These are phyloP conservation scores for Phialemoniopsis sp. DNA, from an alignment of 2,329 filamentous ascomycete species.

Conservation along the genomic window DNA sequence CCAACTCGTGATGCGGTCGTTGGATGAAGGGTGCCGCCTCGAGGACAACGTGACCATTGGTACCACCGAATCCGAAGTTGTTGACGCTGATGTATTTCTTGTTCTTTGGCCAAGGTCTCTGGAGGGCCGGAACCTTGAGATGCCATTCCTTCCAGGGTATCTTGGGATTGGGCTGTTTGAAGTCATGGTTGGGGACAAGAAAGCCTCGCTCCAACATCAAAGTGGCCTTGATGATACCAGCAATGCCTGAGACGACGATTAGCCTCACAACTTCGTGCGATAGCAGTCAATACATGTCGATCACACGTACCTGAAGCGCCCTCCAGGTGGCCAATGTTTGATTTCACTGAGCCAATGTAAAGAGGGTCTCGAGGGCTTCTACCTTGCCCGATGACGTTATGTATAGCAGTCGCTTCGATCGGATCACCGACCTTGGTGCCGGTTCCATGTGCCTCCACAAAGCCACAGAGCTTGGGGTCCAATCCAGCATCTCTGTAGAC, in stretches of 20 bases:
- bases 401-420: constrained; percentile 42
- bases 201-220: constrained; percentile 46
- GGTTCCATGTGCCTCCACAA: constrained; percentile 52
- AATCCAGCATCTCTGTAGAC: constrained; percentile 35
- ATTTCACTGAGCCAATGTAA: constrained; percentile 29
- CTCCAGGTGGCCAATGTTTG: constrained; percentile 44
- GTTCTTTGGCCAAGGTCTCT: constrained; percentile 39
- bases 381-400: constrained; percentile 21
- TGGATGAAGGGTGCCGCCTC: constrained; percentile 29
- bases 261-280: too few relatives aligned
- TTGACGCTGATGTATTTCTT: constrained; percentile 48
- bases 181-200: constrained; percentile 45
- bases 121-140: constrained; percentile 37
- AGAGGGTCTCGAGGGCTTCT: constrained; percentile 18
- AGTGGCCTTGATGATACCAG: constrained; percentile 46
- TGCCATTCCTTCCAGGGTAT: constrained; percentile 47
- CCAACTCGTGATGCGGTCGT: constrained; percentile 21
- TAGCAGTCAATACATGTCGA: too few relatives aligned
- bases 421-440: constrained; percentile 53
- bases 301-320: constrained; percentile 35
- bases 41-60: constrained; percentile 39
- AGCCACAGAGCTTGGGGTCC: constrained; percentile 31
- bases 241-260: too few relatives aligned
- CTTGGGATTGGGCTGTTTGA: constrained; percentile 41
- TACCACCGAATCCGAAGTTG: constrained; percentile 41